Base-by-base conservation (phyloP, 2,329 filamentous ascomycete genomes). In the Apiospora saccharicola region DNA sequence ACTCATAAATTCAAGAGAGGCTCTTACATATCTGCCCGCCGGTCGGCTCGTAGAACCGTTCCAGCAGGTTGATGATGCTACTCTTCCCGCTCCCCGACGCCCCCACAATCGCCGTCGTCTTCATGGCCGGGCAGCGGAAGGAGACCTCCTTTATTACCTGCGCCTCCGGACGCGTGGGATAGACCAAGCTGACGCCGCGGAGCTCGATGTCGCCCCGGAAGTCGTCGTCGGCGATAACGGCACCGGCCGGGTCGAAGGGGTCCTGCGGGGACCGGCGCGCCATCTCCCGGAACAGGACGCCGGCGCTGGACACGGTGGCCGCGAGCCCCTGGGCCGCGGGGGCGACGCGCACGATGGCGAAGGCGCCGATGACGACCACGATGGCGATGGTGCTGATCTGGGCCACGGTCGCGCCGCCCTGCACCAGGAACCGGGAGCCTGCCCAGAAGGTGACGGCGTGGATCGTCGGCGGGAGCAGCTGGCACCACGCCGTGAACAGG, bases 41-140 rank as follows among this genome's bases (percentile, higher is more conserved):
- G 49, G 97, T 92, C 0, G 95, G 95, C 71, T 94, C 90, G 80
- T 98, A 98, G 81, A 98, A 98, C 8, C 96, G 90, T 82, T 98
- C 95, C 1, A 98, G 90, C 24, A 98, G 86, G 16, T 94, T 95
- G 34, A 98, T 92, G 73, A 98, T 94, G 0, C 95, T 98, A 76
- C 92, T 74, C 67, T 75, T 75, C 1, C 74, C 74, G 7, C 71
- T 73, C 5, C 74, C 74, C 16, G 71, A 73, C 1, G 71, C 24
- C 8, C 74, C 74, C 41, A 85, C 83, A 7, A 85, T 76, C 16
- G 83, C 83, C 0, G 83, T 85, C 7, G 84, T 84, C 72, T 86
- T 86, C 43, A 84, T 84, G 4, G 85, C 83, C 1, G 85, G 84
- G 4, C 87, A 80, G 2, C 80, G 75, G 0, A 87, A 78, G 2